A percentile compares a stretch with the other conserved stretches of the same genome.
Conservation (phyloP, 1,139 yeast species). For the Meyerozyma guilliermondii region DNA sequence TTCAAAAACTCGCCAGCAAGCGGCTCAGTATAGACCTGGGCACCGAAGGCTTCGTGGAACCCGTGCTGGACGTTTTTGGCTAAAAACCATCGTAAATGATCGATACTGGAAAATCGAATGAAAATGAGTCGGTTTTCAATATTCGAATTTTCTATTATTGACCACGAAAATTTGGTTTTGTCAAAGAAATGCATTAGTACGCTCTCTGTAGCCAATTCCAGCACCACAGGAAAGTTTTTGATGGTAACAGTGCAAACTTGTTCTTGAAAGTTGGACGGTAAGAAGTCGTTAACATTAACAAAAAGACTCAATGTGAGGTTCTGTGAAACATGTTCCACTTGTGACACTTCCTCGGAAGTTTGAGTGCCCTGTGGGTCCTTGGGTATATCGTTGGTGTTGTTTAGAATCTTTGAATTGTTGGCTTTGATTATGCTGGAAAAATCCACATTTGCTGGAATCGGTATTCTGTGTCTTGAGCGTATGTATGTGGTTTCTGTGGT, state of each 20-base stretch:
- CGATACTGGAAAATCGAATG: background rate
- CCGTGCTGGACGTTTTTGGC: constrained; percentile 2
- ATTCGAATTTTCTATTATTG: background rate
- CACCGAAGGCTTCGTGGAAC: constrained; percentile 23
- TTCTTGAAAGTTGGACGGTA: constrained; percentile 29
- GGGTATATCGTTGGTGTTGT: constrained; percentile 3
- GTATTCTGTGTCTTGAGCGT: constrained; percentile 10
- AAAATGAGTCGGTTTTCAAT: background rate
- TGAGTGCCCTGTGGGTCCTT: background rate
- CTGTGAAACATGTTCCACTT: background rate
- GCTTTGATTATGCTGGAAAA: constrained; percentile 17
- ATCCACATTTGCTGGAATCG: constrained; percentile 19
- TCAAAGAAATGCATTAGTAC: constrained; percentile 15
- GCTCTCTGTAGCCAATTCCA: constrained; percentile 24
- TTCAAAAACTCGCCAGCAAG: background rate
- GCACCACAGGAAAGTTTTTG: constrained; percentile 29
- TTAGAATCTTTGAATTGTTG: constrained; percentile 18
- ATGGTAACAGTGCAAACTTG: constrained; percentile 35
- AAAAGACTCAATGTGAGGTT: constrained; percentile 7
- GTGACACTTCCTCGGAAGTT: background rate
- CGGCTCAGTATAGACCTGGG: constrained; percentile 9
- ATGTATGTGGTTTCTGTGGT: constrained; percentile 1
- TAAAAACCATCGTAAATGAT: constrained; percentile 5
- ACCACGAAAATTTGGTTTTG: background rate
- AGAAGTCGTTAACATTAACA: constrained; percentile 22